Evolutionary conservation across 2,329 filamentous ascomycete genomes (phyloP).

Genomic region (Xylariaceae sp.): DNA sequence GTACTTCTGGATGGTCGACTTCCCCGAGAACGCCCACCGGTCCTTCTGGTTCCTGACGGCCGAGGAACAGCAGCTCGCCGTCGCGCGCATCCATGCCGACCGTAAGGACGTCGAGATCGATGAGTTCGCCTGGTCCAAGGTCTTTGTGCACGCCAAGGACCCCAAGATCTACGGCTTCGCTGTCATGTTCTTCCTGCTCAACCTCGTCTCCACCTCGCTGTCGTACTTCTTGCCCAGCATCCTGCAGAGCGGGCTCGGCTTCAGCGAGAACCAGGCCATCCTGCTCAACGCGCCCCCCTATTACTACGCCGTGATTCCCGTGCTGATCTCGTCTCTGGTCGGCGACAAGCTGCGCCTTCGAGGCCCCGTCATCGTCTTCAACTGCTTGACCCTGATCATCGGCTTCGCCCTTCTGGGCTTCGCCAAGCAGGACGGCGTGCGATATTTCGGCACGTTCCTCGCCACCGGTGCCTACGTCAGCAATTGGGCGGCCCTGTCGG

Average conservation of each 20-base stretch:
- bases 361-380: constrained; percentile 60
- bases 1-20: constrained; percentile 68
- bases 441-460: constrained; percentile 60
- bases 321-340: constrained; percentile 55
- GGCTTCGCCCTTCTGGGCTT: constrained; percentile 64
- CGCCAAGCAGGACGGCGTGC: constrained; percentile 50
- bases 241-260: constrained; percentile 50
- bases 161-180: constrained; percentile 61
- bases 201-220: constrained; percentile 59
- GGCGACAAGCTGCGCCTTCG: constrained; percentile 57
- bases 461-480: constrained; percentile 63
- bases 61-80: constrained; percentile 51
- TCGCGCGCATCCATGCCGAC: constrained; percentile 54
- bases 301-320: constrained; percentile 61
- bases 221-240: constrained; percentile 63
- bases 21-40: constrained; percentile 54
- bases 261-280: constrained; percentile 48
- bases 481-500: constrained; percentile 63
- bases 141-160: constrained; percentile 53
- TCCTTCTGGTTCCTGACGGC: constrained; percentile 54
- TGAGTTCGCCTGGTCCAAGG: constrained; percentile 48
- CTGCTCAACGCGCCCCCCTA: constrained; percentile 62
- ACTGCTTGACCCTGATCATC: constrained; percentile 53
- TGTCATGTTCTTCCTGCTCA: constrained; percentile 60
- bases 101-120: constrained; percentile 54